Conservation (phyloP, 768 basidiomycete genomes). For the Panaeolus papilionaceus region DNA sequence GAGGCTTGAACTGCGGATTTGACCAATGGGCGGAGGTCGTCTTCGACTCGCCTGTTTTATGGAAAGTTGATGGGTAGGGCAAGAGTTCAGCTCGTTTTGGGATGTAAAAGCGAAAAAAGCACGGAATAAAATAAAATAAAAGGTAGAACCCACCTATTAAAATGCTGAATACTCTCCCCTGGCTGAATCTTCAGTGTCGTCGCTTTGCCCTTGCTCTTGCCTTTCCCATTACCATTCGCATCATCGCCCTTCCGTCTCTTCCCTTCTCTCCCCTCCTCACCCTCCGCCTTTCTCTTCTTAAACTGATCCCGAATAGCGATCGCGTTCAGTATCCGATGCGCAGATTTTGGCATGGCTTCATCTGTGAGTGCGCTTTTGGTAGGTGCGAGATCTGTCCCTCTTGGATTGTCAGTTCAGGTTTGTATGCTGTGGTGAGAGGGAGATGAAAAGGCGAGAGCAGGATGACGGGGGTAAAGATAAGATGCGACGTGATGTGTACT, state of each 20-base stretch:
- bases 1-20: slow-evolving; percentile 66
- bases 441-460: not conserved
- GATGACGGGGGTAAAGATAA: not conserved
- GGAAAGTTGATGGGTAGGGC: no score
- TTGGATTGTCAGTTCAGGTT: slow-evolving; percentile 27
- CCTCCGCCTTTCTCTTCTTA: slow-evolving; percentile 54
- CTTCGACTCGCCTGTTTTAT: slow-evolving; percentile 69
- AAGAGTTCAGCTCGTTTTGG: not conserved
- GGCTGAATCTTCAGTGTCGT: slow-evolving; percentile 55
- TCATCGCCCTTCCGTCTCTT: slow-evolving; percentile 42
- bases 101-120: not conserved
- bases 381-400: slow-evolving; percentile 59
- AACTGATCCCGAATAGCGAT: slow-evolving; percentile 61
- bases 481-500: slow-evolving; percentile 15
- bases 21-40: slow-evolving; percentile 69
- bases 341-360: slow-evolving; percentile 76
- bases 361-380: slow-evolving; percentile 42
- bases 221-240: slow-evolving; percentile 17
- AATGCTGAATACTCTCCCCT: slow-evolving; percentile 77
- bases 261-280: slow-evolving; percentile 29
- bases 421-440: not conserved
- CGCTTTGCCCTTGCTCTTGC: slow-evolving; percentile 31
- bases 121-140: slow-evolving; percentile 10
- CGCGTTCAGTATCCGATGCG: slow-evolving; percentile 69
- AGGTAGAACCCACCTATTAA: slow-evolving; percentile 62